Evolutionary conservation across 352 stramenopile species (phyloP).

Genomic region (Phytophthora vignae): DNA sequence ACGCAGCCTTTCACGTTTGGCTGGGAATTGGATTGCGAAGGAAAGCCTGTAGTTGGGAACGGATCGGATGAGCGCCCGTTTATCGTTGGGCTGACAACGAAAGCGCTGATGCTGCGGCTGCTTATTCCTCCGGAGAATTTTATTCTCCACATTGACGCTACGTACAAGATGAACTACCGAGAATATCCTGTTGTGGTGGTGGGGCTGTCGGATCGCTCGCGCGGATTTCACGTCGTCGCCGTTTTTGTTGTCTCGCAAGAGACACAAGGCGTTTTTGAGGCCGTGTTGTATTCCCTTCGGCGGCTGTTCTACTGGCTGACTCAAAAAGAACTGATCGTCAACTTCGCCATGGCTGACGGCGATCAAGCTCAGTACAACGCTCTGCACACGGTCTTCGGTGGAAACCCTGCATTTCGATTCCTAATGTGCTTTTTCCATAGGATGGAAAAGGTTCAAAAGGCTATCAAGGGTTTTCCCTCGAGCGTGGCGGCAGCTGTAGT

Average conservation of each 20-base stretch:
- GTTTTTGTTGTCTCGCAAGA: constrained; percentile 17
- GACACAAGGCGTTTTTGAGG: neutral
- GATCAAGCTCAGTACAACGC: constrained; percentile 33
- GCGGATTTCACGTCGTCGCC: neutral
- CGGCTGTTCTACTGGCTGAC: neutral
- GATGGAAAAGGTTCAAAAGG: constrained; percentile 19
- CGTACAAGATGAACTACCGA: constrained; percentile 15
- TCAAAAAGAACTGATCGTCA: neutral
- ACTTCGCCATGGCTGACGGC: constrained; percentile 18
- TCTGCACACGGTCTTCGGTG: neutral
- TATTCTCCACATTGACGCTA: constrained; percentile 2
- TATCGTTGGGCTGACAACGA: neutral
- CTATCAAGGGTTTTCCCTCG: constrained; percentile 3
- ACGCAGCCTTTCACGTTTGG: constrained; percentile 10
- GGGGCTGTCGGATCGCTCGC: neutral
- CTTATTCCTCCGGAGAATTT: neutral
- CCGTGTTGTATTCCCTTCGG: neutral
- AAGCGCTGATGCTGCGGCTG: neutral
- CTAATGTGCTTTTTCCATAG: constrained; percentile 33
- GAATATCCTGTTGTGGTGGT: constrained; percentile 13
- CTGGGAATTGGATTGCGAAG: neutral
- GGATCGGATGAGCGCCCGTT: constrained; percentile 10
- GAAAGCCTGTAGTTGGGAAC: constrained; percentile 2
- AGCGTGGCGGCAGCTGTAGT: neutral
- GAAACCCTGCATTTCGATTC: neutral